Percentiles rank a stretch among this genome's conserved stretches.
Conservation (phyloP, 2,329 filamentous ascomycete species). For the Rugonectria rugulosa region DNA sequence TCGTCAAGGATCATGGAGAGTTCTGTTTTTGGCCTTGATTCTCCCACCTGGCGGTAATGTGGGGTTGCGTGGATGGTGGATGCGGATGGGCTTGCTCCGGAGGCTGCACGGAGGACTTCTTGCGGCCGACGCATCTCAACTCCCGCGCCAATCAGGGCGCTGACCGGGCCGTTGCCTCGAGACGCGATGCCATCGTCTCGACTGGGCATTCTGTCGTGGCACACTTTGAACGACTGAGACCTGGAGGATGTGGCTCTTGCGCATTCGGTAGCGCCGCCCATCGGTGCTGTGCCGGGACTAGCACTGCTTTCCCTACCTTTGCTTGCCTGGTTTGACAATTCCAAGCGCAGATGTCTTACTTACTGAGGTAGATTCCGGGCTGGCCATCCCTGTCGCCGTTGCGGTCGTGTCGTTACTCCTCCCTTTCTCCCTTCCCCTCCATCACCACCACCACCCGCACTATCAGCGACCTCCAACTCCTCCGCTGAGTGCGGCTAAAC, state of each 20-base stretch:
- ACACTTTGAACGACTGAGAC: constrained; percentile 28
- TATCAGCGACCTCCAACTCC: neutral
- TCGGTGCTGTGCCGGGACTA: constrained; percentile 19
- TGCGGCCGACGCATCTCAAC: constrained; percentile 35
- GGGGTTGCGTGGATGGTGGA: constrained; percentile 35
- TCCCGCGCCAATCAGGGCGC: constrained; percentile 42
- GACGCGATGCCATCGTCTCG: constrained; percentile 34
- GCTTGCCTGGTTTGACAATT: constrained; percentile 1
- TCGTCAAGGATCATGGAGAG: constrained; percentile 30
- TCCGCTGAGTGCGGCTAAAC: constrained; percentile 31
- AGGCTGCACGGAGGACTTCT: too few species aligned
- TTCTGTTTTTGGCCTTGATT: constrained; percentile 8
- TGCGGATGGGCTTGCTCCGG: constrained; percentile 29
- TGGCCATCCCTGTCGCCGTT: neutral
- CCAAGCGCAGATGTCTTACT: neutral
- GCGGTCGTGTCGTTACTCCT: too few species aligned
- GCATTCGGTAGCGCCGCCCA: constrained; percentile 20
- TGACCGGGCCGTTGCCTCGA: constrained; percentile 22
- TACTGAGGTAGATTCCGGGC: too few species aligned
- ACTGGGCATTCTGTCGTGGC: constrained; percentile 30
- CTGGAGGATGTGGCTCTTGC: constrained; percentile 25
- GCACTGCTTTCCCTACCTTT: neutral
- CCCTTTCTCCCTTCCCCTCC: too few species aligned
- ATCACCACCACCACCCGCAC: too few species aligned
- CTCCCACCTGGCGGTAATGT: constrained; percentile 34